phyloP scores from a whole-genome alignment of 2,329 filamentous ascomycete genomes.

The Exutisphaerella laricina region DNA sequence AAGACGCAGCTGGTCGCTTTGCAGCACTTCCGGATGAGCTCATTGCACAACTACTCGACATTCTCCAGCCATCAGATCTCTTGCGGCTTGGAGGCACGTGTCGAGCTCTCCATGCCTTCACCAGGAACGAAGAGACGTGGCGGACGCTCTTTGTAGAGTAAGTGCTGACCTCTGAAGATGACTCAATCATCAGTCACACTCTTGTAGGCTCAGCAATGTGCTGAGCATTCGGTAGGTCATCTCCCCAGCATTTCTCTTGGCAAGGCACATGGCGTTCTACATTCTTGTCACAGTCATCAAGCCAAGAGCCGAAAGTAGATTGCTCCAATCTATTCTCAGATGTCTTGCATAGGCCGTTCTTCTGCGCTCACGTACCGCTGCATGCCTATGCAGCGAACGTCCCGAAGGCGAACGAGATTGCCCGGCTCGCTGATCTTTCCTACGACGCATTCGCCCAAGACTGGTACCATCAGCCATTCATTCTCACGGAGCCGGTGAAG shows the following conservation, averaged over 20 bases:
- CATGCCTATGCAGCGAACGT: conserved; percentile 64
- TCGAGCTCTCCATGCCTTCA: conserved; percentile 81
- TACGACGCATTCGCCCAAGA: conserved; percentile 65
- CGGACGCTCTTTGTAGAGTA: conserved; percentile 78
- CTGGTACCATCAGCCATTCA: conserved; percentile 79
- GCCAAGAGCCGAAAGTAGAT: conserved; percentile 54
- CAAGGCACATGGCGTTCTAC: conserved; percentile 80
- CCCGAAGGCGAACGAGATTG: conserved; percentile 66
- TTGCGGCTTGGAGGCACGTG: conserved; percentile 68
- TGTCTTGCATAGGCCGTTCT: conserved; percentile 81
- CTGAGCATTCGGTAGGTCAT: conserved; percentile 38
- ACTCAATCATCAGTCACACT: background rate
- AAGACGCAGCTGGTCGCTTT: conserved; percentile 60
- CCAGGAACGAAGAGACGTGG: conserved; percentile 81
- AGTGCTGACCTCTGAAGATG: conserved; percentile 40
- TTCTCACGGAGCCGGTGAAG: conserved; percentile 75
- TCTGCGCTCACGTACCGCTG: conserved; percentile 72
- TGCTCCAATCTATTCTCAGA: conserved; percentile 84
- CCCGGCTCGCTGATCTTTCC: conserved; percentile 61
- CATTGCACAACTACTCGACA: conserved; percentile 68
- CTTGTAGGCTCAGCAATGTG: conserved; percentile 21
- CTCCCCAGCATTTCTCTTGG: conserved; percentile 56
- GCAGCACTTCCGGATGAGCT: conserved; percentile 72
- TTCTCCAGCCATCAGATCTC: conserved; percentile 59
- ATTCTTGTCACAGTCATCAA: conserved; percentile 55